Percentiles rank a stretch among this genome's conserved stretches.
Conservation (phyloP, 768 basidiomycete species). For the Trametes cubensis region DNA sequence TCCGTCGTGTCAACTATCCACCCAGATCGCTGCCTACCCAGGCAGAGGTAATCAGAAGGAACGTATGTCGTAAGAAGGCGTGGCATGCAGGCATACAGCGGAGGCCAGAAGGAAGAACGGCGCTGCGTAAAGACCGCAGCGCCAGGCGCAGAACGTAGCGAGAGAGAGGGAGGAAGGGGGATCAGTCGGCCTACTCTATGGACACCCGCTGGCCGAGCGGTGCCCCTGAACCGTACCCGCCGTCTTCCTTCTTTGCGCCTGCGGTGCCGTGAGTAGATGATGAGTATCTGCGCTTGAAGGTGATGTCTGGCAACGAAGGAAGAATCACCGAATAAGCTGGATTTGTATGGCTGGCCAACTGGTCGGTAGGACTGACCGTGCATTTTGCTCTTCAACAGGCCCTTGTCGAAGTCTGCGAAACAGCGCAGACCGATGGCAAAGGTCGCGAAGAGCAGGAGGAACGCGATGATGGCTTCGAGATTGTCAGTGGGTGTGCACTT, state of each 20-base stretch:
- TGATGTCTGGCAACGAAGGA: slow-evolving; percentile 47
- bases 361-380: slow-evolving; percentile 60
- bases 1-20: slow-evolving; percentile 16
- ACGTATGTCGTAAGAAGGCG: slow-evolving; percentile 12
- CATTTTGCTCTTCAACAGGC: slow-evolving; percentile 72
- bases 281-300: slow-evolving; percentile 48
- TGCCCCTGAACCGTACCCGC: slow-evolving; percentile 54
- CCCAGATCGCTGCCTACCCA: slow-evolving; percentile 5
- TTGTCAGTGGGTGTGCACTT: background rate
- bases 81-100: background rate
- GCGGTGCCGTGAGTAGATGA: slow-evolving; percentile 29
- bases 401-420: slow-evolving; percentile 81
- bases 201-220: slow-evolving; percentile 68
- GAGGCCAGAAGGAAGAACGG: background rate
- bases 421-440: slow-evolving; percentile 79
- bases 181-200: slow-evolving; percentile 57
- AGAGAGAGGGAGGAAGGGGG: no score
- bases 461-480: slow-evolving; percentile 69
- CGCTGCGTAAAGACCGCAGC: background rate
- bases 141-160: background rate
- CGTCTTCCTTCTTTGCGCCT: slow-evolving; percentile 47
- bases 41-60: slow-evolving; percentile 5
- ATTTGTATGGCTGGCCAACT: slow-evolving; percentile 33
- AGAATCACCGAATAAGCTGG: slow-evolving; percentile 43
- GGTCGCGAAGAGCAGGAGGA: slow-evolving; percentile 72